phyloP scores from a whole-genome alignment of 306 rosid species.

The Vigna radiata region DNA sequence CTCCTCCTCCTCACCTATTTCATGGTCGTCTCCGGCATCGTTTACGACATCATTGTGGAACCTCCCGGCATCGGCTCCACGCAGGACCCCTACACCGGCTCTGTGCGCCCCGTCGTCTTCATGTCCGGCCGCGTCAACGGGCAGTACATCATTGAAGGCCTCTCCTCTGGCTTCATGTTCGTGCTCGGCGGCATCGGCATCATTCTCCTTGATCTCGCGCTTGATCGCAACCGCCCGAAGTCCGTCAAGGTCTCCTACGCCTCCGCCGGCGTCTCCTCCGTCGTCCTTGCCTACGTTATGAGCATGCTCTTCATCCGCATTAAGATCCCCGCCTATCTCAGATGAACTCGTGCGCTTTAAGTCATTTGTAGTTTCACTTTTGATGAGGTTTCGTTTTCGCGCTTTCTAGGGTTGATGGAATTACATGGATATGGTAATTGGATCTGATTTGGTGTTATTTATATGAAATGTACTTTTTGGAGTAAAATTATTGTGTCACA shows the following conservation, averaged over 20 bases:
- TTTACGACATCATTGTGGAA: constrained; percentile 94
- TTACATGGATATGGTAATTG: constrained; percentile 19
- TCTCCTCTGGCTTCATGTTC: constrained; percentile 94
- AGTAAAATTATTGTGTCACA: background rate
- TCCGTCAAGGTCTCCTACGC: constrained; percentile 83
- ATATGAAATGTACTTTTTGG: constrained; percentile 14
- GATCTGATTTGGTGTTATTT: constrained; percentile 26
- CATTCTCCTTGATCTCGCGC: constrained; percentile 78
- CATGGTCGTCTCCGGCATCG: constrained; percentile 95
- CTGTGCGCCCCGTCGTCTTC: constrained; percentile 90
- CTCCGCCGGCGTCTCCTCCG: constrained; percentile 71
- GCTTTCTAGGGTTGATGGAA: constrained; percentile 34
- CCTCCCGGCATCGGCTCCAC: constrained; percentile 94
- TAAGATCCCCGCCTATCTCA: constrained; percentile 92
- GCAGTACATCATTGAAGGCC: constrained; percentile 92
- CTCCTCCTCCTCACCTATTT: constrained; percentile 92
- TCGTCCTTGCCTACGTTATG: constrained; percentile 79
- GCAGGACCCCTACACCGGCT: constrained; percentile 84
- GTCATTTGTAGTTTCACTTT: constrained; percentile 15
- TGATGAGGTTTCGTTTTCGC: constrained; percentile 13
- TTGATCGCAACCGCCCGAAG: constrained; percentile 79
- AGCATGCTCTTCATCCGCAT: constrained; percentile 94
- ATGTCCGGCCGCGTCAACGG: constrained; percentile 87
- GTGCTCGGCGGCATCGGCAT: constrained; percentile 86
- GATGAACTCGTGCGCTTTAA: constrained; percentile 40